A percentile compares a stretch with the other conserved stretches of the same genome.
Evolutionary conservation across 805 yeast species (phyloP).

Genomic region (Kuraishia capsulata): DNA sequence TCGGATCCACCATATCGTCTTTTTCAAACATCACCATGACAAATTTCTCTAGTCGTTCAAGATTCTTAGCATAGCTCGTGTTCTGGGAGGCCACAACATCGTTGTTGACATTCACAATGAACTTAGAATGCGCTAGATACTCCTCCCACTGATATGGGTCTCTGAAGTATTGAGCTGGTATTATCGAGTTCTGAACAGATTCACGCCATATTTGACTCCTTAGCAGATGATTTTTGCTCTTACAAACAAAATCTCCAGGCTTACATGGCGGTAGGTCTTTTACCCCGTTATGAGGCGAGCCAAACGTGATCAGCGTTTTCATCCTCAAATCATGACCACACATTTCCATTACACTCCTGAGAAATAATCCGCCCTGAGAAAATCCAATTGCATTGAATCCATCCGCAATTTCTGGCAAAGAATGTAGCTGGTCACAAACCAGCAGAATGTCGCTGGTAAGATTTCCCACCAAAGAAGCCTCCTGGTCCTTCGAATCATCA

Average conservation of each 20-base stretch:
- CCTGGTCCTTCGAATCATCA: constrained; percentile 43
- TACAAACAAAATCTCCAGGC: constrained; percentile 48
- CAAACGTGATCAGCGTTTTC: constrained; percentile 57
- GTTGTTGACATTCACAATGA: constrained; percentile 59
- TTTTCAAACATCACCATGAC: constrained; percentile 50
- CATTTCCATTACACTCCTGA: constrained; percentile 56
- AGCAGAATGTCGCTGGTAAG: constrained; percentile 41
- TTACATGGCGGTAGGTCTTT: constrained; percentile 49
- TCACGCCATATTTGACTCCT: constrained; percentile 53
- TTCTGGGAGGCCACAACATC: constrained; percentile 31
- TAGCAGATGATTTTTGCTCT: constrained; percentile 40
- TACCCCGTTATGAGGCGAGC: constrained; percentile 76
- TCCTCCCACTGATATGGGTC: constrained; percentile 43
- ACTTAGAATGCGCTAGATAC: constrained; percentile 48
- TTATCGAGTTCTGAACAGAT: constrained; percentile 43
- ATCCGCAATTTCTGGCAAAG: constrained; percentile 30
- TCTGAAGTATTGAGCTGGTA: constrained; percentile 74
- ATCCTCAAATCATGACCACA: constrained; percentile 45
- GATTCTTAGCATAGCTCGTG: constrained; percentile 29
- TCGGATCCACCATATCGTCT: constrained; percentile 68
- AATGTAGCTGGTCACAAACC: constrained; percentile 46
- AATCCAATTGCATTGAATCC: constrained; percentile 75
- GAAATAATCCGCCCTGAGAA: constrained; percentile 78
- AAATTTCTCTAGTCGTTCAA: constrained; percentile 37
- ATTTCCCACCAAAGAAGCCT: constrained; percentile 49